Evolutionary conservation across 805 yeast species (phyloP).

Genomic region (Starmerella geochares): DNA sequence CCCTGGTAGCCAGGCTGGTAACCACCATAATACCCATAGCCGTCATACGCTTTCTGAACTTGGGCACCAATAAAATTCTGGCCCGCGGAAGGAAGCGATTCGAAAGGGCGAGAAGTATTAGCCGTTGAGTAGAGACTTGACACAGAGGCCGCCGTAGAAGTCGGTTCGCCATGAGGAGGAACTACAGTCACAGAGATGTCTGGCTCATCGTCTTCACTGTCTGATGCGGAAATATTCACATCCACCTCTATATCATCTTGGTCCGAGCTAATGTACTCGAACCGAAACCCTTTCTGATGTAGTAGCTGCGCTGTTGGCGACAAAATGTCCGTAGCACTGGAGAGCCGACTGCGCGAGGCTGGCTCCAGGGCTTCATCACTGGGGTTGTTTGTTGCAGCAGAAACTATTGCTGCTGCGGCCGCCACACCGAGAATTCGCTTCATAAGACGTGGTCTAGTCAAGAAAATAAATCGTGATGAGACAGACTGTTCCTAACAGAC

Average conservation of each 20-base stretch:
- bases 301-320: background rate
- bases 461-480: background rate
- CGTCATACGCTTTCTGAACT: background rate
- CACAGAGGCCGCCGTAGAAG: background rate
- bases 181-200: background rate
- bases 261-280: conserved; percentile 21
- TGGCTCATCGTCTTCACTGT: conserved; percentile 1
- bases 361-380: background rate
- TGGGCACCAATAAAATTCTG: background rate
- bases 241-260: conserved; percentile 22
- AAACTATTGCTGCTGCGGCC: background rate
- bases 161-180: background rate
- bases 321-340: background rate
- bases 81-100: background rate
- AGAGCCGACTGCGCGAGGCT: background rate
- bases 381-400: background rate
- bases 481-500: background rate
- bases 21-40: background rate
- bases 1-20: no score
- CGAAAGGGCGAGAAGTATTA: background rate
- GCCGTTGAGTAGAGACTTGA: background rate
- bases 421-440: background rate
- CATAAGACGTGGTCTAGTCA: background rate
- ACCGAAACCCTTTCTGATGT: conserved; percentile 18
- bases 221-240: conserved; percentile 12